phyloP scores from a whole-genome alignment of 257 asterid species.

The Perilla frutescens region DNA sequence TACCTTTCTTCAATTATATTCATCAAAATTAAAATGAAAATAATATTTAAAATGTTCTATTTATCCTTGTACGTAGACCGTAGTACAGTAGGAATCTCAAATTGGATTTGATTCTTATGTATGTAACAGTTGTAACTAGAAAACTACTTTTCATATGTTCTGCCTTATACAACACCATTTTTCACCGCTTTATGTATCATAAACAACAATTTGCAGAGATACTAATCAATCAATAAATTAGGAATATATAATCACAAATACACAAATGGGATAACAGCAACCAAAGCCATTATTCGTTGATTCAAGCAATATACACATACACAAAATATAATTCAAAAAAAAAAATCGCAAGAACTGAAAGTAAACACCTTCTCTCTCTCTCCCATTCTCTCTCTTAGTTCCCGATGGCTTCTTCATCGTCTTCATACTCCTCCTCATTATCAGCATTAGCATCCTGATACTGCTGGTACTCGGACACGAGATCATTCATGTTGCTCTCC shows the following conservation, averaged over 20 bases:
- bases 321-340: not conserved
- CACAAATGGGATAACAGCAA: not conserved
- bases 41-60: too few species aligned
- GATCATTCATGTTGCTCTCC: slow-evolving; percentile 74
- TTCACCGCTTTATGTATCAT: too few species aligned
- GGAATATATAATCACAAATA: slow-evolving; percentile 18
- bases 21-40: too few species aligned
- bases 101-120: too few species aligned
- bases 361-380: not conserved
- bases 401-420: slow-evolving; percentile 42
- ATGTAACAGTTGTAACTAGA: too few species aligned
- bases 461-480: slow-evolving; percentile 81
- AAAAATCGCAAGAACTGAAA: not conserved
- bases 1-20: too few species aligned
- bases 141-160: too few species aligned
- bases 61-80: too few species aligned
- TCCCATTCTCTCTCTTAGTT: not conserved
- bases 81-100: too few species aligned
- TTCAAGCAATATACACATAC: slow-evolving; percentile 22
- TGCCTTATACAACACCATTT: too few species aligned
- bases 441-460: slow-evolving; percentile 74
- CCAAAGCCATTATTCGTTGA: slow-evolving; percentile 27
- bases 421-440: slow-evolving; percentile 52
- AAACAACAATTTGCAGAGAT: not conserved
- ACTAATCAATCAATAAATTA: slow-evolving; percentile 27